Percentiles rank a stretch among this genome's conserved stretches.
These are phyloP conservation scores for Hyaloperonospora brassicae DNA, from an alignment of 352 stramenopile genomes.

Conservation along the genomic window DNA sequence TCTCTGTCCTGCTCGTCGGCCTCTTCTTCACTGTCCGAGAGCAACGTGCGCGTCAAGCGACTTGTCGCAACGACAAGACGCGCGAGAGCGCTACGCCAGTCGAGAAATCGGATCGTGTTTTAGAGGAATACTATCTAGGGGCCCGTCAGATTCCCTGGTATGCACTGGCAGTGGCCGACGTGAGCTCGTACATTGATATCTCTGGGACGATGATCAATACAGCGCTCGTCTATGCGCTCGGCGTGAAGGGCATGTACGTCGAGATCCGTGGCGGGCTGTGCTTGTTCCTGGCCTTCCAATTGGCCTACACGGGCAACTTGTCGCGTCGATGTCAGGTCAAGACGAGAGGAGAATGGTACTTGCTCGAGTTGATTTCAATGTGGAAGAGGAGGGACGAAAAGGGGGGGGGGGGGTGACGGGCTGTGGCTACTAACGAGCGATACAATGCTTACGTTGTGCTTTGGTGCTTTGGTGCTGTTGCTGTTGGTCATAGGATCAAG, in stretches of 20 bases:
- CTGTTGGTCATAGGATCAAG: constrained; percentile 46
- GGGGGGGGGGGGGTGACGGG: no score
- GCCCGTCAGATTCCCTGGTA: constrained; percentile 63
- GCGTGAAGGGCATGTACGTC: constrained; percentile 82
- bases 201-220: constrained; percentile 83
- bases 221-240: constrained; percentile 67
- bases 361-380: neutral
- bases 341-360: constrained; percentile 67
- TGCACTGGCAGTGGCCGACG: constrained; percentile 61
- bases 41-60: constrained; percentile 32
- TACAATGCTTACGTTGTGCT: neutral
- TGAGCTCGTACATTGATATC: constrained; percentile 84
- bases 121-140: constrained; percentile 75
- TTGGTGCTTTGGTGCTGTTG: neutral
- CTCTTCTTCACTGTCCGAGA: constrained; percentile 61
- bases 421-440: neutral
- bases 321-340: constrained; percentile 67
- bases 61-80: constrained; percentile 7
- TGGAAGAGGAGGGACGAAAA: no score
- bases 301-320: constrained; percentile 74
- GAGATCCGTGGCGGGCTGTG: constrained; percentile 70
- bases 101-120: constrained; percentile 25
- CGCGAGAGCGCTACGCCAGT: constrained; percentile 9
- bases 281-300: constrained; percentile 71
- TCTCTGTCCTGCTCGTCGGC: constrained; percentile 55